Percentiles rank a stretch among this genome's conserved stretches.
Evolutionary conservation across 148 eudicot genomes (phyloP).

Genomic region (Camellia japonica): DNA sequence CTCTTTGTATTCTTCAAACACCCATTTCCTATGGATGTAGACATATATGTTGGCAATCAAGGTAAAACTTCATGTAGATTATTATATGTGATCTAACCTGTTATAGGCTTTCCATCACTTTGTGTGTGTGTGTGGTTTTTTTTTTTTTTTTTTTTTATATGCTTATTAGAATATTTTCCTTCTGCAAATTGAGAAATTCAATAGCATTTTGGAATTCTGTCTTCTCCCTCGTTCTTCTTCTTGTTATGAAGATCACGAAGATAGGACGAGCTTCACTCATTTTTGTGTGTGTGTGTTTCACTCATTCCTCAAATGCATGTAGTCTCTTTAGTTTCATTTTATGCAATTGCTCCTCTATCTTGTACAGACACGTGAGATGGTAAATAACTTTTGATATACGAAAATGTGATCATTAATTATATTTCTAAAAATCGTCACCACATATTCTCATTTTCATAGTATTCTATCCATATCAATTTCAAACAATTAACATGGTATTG

Average conservation of each 20-base stretch:
- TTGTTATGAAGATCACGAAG: not conserved
- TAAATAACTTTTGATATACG: no score
- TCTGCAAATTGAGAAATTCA: not conserved
- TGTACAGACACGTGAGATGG: no score
- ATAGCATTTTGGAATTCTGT: not conserved
- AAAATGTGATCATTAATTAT: no score
- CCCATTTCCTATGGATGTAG: not conserved
- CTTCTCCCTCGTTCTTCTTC: not conserved
- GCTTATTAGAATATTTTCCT: not conserved
- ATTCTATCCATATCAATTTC: no score
- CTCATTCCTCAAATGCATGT: no score
- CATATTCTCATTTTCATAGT: no score
- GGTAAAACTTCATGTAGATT: constrained; percentile 1
- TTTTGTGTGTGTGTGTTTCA: not conserved
- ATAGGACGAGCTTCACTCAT: not conserved
- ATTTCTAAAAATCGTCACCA: no score
- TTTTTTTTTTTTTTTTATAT: not conserved
- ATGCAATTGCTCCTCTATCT: no score
- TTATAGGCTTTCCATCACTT: not conserved
- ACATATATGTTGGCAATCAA: not conserved
- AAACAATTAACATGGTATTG: no score
- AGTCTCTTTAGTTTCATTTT: no score
- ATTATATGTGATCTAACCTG: not conserved
- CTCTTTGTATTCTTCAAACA: not conserved
- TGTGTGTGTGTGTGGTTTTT: not conserved